Base-by-base conservation (phyloP, 257 asterid genomes). In the Jasminum sambac region DNA sequence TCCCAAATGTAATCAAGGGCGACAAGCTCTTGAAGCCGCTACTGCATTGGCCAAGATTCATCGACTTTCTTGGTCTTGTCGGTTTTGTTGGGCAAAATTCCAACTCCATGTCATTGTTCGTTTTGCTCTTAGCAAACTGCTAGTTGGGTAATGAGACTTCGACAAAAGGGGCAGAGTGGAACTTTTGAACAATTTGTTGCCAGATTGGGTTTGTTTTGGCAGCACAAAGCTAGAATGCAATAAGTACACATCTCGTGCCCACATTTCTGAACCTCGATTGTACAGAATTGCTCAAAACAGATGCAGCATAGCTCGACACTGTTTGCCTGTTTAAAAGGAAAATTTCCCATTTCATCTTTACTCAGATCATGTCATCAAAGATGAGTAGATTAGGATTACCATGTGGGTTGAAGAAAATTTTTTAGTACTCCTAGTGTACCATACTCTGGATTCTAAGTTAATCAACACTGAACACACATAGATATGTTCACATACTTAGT, bases 181-280 rank as follows among this genome's bases (percentile, higher is more conserved):
- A 68, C 75, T 71, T 81, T 84, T 14, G 77, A 63, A 14, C 63
- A 12, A 72, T 71, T 73, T 30, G 80, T 73, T 2, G 87, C 69
- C 37, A 90, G 74, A 71, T 70, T 82, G 58, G 88, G 83, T 72
- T 85, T 87, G 70, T 73, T 84, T 84, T 85, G 90, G 74, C 96
- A 91, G 73, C 96, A 89, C 61, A 91, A 81, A 64, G 95, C 88
- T 40, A 91, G 81, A 52, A 80, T 67, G 67, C 97, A 91, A 68
- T 84, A 85, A 36, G 96, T 96, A 73, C 97, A 91, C 91, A 91
- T 91, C 63, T 86, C 91, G 71, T 91, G 97, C 26, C 96, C 88
- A 66, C 97, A 91, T 55, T 73, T 71, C 69, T 84, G 86, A 61
- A 91, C 88, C 85, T 91, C 96, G 2, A 91, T 85, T n/a, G 85